Percentiles rank a stretch among this genome's conserved stretches.
Evolutionary conservation across 2,329 filamentous ascomycete genomes (phyloP).

Genomic region (Paecilomyces variotii): DNA sequence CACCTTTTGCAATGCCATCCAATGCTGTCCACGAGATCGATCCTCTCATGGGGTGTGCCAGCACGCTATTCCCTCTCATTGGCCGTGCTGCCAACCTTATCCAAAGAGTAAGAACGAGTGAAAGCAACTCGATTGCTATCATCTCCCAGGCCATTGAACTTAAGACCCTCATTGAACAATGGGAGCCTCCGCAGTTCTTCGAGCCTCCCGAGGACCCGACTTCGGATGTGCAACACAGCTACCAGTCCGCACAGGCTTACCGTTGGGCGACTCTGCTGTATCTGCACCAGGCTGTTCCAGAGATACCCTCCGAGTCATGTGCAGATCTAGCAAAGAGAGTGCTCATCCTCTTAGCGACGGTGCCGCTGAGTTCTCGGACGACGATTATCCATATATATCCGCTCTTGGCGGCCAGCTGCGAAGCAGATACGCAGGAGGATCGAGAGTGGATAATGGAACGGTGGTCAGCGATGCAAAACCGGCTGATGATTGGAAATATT

Average conservation of each 20-base stretch:
- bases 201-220: constrained; percentile 57
- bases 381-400: constrained; percentile 65
- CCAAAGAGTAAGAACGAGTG: constrained; percentile 49
- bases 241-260: constrained; percentile 60
- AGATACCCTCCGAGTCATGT: constrained; percentile 53
- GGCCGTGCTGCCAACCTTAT: constrained; percentile 58
- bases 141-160: constrained; percentile 56
- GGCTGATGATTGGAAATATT: constrained; percentile 60
- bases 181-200: constrained; percentile 52
- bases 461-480: constrained; percentile 53
- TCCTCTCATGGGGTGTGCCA: constrained; percentile 62
- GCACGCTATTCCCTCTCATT: constrained; percentile 60
- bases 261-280: constrained; percentile 60
- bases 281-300: constrained; percentile 60
- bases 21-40: constrained; percentile 52
- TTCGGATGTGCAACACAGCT: constrained; percentile 54
- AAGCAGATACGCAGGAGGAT: constrained; percentile 52
- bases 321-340: constrained; percentile 54
- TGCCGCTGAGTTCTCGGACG: constrained; percentile 54
- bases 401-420: constrained; percentile 59
- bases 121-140: constrained; percentile 52
- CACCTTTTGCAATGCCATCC: constrained; percentile 34
- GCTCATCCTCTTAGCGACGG: constrained; percentile 53
- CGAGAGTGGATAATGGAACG: constrained; percentile 56
- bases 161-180: constrained; percentile 53